Evolutionary conservation across 495 filamentous ascomycete genomes (phyloP).

Genomic region (Staphylotrichum longicolle): DNA sequence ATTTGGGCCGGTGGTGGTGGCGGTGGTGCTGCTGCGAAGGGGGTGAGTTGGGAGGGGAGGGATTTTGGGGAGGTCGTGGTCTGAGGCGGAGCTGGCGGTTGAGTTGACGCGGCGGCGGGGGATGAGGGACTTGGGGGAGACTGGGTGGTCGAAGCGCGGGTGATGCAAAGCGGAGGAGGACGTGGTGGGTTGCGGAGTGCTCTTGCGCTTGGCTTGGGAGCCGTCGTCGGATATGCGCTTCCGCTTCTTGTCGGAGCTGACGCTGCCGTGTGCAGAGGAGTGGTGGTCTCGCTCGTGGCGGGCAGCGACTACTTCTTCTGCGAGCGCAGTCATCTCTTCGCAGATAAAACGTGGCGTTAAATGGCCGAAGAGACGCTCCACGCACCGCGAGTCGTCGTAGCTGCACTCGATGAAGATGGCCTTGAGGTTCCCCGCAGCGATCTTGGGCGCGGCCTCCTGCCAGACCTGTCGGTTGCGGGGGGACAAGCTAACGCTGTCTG

Average conservation of each 20-base stretch:
- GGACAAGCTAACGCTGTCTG: constrained; percentile 75
- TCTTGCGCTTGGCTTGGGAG: constrained; percentile 12
- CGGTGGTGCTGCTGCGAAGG: not conserved
- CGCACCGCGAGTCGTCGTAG: constrained; percentile 72
- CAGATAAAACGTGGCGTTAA: constrained; percentile 77
- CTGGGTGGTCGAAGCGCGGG: constrained; percentile 29
- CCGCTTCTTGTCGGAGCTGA: constrained; percentile 40
- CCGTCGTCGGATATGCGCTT: constrained; percentile 35
- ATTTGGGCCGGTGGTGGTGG: not conserved
- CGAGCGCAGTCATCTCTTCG: constrained; percentile 71
- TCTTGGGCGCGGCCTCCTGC: constrained; percentile 80
- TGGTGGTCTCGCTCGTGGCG: constrained; percentile 23
- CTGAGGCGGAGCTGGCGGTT: not conserved
- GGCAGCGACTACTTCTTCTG: constrained; percentile 56
- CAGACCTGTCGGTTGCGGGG: constrained; percentile 80
- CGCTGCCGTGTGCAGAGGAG: constrained; percentile 19
- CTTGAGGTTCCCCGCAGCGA: constrained; percentile 62
- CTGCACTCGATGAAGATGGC: constrained; percentile 96
- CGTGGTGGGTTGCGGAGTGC: constrained; percentile 9
- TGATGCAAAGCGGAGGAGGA: not conserved
- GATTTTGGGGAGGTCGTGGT: constrained; percentile 2
- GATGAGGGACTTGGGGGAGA: constrained; percentile 41
- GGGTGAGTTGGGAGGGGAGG: constrained; percentile 7
- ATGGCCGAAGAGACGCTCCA: constrained; percentile 81
- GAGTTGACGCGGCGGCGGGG: constrained; percentile 18